These are phyloP conservation scores for Lithospermum erythrorhizon DNA, from an alignment of 257 asterid genomes.

Conservation along the genomic window DNA sequence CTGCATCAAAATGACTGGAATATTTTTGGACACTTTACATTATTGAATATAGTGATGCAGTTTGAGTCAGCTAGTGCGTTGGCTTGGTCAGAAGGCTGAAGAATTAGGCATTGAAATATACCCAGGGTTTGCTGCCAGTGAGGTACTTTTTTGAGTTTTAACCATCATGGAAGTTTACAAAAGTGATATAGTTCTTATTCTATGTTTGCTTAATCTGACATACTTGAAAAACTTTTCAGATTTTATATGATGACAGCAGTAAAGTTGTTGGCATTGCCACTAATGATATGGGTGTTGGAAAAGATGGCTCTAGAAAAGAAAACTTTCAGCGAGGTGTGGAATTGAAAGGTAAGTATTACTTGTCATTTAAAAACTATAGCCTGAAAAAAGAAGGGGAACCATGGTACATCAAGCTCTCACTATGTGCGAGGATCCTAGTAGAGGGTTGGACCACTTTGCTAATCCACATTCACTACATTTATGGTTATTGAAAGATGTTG, in stretches of 20 bases:
- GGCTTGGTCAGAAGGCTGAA: slow-evolving; percentile 96
- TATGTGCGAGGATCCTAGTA: too few species aligned
- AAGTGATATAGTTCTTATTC: neutral
- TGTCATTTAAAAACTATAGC: neutral
- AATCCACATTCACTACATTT: slow-evolving; percentile 1
- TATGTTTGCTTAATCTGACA: neutral
- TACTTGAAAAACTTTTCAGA: slow-evolving; percentile 25
- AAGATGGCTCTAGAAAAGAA: slow-evolving; percentile 71
- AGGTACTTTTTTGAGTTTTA: slow-evolving; percentile 36
- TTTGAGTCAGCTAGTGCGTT: slow-evolving; percentile 85
- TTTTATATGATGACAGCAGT: slow-evolving; percentile 49
- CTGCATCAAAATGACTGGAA: neutral
- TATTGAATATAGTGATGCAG: slow-evolving; percentile 34
- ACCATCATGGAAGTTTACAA: neutral
- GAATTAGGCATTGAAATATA: slow-evolving; percentile 93
- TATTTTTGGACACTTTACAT: slow-evolving; percentile 12
- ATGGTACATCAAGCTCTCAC: too few species aligned
- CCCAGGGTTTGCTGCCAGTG: slow-evolving; percentile 98
- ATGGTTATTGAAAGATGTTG: neutral
- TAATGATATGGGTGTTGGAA: slow-evolving; percentile 95
- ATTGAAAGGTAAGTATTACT: slow-evolving; percentile 54
- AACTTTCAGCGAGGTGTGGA: slow-evolving; percentile 89
- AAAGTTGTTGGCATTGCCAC: slow-evolving; percentile 89
- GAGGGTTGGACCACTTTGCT: too few species aligned
- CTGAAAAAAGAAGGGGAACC: too few species aligned